Conservation (phyloP, 176 grass and related monocot genomes). For the Pharus latifolius region DNA sequence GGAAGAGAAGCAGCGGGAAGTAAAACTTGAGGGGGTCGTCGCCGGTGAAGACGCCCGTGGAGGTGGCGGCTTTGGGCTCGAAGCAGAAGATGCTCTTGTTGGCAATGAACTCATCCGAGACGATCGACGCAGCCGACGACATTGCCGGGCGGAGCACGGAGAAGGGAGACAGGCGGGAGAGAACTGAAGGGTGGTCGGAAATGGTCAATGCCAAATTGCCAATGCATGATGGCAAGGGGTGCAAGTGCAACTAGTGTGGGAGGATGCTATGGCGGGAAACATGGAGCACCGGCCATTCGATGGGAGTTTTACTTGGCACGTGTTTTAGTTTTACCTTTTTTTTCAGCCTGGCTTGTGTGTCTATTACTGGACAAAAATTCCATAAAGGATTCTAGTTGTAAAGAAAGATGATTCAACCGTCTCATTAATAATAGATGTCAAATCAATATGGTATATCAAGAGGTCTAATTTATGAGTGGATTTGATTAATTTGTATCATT, state of each 20-base stretch:
- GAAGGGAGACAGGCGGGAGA: neutral
- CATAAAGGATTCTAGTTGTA: no score
- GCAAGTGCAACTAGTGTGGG: neutral
- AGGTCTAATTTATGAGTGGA: no score
- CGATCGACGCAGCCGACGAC: neutral
- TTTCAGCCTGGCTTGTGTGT: no score
- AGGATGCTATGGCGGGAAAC: slow-evolving; percentile 17
- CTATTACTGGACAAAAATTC: no score
- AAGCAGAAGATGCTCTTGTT: slow-evolving; percentile 39
- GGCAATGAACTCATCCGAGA: neutral
- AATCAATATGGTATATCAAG: no score
- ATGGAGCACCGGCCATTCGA: slow-evolving; percentile 11
- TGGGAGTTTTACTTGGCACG: no score
- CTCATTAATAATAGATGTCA: no score
- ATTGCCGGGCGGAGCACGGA: neutral
- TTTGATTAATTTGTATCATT: no score
- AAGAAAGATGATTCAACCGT: no score
- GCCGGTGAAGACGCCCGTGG: slow-evolving; percentile 57
- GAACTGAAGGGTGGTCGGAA: neutral
- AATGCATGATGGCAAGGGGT: slow-evolving; percentile 9
- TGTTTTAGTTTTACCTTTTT: no score
- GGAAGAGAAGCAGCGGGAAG: slow-evolving; percentile 56
- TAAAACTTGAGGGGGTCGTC: slow-evolving; percentile 79
- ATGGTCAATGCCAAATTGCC: neutral
- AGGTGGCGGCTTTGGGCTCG: slow-evolving; percentile 30